Evolutionary conservation across 495 filamentous ascomycete species (phyloP).

Genomic region (Pyronema domesticum): DNA sequence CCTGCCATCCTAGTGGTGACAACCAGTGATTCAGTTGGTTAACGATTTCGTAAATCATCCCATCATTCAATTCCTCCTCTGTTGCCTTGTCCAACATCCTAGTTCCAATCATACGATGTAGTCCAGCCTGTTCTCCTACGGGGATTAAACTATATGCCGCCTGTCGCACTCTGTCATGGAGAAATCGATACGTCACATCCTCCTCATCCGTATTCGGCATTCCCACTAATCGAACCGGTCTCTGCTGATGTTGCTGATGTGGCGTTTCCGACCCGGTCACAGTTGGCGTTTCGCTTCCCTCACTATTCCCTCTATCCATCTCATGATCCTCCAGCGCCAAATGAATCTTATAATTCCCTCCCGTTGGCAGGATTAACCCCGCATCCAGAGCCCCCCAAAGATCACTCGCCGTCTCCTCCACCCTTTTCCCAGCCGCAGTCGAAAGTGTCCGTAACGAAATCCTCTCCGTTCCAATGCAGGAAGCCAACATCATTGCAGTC

Average conservation of each 20-base stretch:
- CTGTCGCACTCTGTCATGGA: constrained; percentile 23
- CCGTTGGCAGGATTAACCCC: constrained; percentile 19
- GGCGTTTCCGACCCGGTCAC: neutral
- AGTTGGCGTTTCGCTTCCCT: neutral
- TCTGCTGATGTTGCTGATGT: neutral
- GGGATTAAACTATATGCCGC: constrained; percentile 23
- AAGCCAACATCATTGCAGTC: constrained; percentile 22
- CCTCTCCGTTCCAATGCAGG: constrained; percentile 21
- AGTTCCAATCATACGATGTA: constrained; percentile 23
- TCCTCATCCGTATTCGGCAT: constrained; percentile 11
- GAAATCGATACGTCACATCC: constrained; percentile 22
- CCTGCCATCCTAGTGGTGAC: constrained; percentile 15
- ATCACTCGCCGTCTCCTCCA: constrained; percentile 20
- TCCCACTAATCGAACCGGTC: neutral
- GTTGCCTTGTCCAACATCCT: constrained; percentile 19
- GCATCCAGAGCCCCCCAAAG: constrained; percentile 23
- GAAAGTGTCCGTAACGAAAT: constrained; percentile 19
- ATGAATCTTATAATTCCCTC: constrained; percentile 22
- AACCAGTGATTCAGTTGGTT: constrained; percentile 25
- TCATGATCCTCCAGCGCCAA: constrained; percentile 8
- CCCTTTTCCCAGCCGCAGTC: constrained; percentile 18
- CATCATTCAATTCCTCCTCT: constrained; percentile 16
- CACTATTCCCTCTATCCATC: neutral
- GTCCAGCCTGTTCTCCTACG: constrained; percentile 15
- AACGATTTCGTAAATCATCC: constrained; percentile 24